Evolutionary conservation across 768 basidiomycete genomes (phyloP).

Genomic region (Amanita molliuscula): DNA sequence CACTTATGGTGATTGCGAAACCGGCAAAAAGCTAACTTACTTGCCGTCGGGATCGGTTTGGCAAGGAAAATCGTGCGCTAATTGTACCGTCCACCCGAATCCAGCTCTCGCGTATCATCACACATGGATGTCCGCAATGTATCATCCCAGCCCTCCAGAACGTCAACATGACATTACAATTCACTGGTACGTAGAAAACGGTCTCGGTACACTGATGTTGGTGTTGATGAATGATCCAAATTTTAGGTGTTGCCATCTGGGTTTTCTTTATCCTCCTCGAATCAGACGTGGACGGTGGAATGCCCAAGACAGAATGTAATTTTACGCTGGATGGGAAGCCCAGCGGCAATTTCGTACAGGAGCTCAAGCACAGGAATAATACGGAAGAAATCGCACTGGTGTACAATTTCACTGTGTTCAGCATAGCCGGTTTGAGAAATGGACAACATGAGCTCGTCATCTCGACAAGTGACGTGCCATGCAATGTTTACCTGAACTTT

Average conservation of each 20-base stretch:
- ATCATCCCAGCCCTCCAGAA: constrained; percentile 14
- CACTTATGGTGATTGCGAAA: constrained; percentile 20
- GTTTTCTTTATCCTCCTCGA: constrained; percentile 8
- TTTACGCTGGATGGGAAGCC: constrained; percentile 22
- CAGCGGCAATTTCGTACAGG: constrained; percentile 15
- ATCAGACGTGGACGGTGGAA: neutral
- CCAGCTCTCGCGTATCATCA: constrained; percentile 11
- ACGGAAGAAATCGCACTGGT: constrained; percentile 11
- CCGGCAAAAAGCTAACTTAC: constrained; percentile 16
- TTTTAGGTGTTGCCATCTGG: constrained; percentile 9
- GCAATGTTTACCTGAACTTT: constrained; percentile 23
- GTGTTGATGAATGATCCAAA: neutral
- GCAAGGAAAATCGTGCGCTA: constrained; percentile 15
- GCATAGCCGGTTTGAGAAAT: constrained; percentile 16
- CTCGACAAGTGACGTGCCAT: constrained; percentile 18
- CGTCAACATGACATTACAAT: constrained; percentile 11
- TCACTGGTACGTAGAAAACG: neutral
- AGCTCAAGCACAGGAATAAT: constrained; percentile 10
- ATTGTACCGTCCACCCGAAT: constrained; percentile 18
- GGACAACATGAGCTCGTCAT: constrained; percentile 20
- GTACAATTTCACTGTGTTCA: constrained; percentile 22
- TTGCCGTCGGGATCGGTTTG: constrained; percentile 15
- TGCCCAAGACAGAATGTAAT: constrained; percentile 17
- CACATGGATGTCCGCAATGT: constrained; percentile 23
- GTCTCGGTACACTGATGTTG: neutral